Base-by-base conservation (phyloP, 2,329 filamentous ascomycete species). In the Diaporthe citri region DNA sequence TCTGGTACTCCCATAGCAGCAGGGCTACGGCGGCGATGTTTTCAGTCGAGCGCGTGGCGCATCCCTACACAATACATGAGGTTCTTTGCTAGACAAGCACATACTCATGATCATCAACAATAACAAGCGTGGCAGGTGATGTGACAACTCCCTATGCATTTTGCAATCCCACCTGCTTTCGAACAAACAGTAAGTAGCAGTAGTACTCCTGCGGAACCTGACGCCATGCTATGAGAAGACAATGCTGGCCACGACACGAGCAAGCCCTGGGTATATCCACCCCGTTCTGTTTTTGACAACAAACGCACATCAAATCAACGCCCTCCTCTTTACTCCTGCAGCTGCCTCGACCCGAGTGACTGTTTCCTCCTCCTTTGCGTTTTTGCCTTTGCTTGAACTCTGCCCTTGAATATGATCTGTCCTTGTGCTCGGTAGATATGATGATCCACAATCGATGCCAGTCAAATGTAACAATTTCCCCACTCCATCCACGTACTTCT, bases 371-470 rank as follows among this genome's bases (percentile, higher is more conserved):
- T 64, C 41, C 55, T 34, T 43, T 28, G 20, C 31, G 25, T 20
- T 52, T n/a, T n/a, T 28, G 12, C 43, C 22, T 9, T 13, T 39
- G 22, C 46, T 56, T 74, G 62, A 22, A 36, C 4, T 51, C 28
- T 71, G 28, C 66, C 71, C 25, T 52, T 62, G 31, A 28, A 57
- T 39, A 46, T 60, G 20, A 39, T 55, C 25, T 74, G 34, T 34
- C 52, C 70, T 69, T 60, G 39, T 75, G 69, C 43, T 71, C 71
- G 25, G 28, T 75, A 74, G 34, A 52, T 74, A 56, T 71, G 41
- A 52, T 74, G 55, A 46, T 52, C 55, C 48, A 41, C 36, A 52
- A 75, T 59, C 62, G 31, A 75, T 73, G 55, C 74, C 64, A 62
- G 15, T 34, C 71, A 71, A 46, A 70, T 74, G 15, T 57, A 67